Percentiles rank a stretch among this genome's conserved stretches.
Evolutionary conservation across 83 land plant genomes (phyloP).

Genomic region (Thuja plicata): DNA sequence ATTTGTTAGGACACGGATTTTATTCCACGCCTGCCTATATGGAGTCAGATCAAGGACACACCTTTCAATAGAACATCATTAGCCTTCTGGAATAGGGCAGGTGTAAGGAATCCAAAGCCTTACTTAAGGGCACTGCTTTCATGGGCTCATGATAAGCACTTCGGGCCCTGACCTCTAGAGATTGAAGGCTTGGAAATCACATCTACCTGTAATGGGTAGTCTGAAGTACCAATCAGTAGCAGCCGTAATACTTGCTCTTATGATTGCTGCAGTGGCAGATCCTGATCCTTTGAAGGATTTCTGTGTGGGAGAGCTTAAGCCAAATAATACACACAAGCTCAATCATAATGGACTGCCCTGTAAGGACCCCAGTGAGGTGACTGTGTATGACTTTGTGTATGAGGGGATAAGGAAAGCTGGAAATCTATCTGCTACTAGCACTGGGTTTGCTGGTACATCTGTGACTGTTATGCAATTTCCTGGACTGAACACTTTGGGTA

Average conservation of each 20-base stretch:
- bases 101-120: background rate
- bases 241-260: background rate
- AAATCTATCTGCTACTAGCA: slow-evolving; percentile 15
- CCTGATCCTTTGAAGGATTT: slow-evolving; percentile 4
- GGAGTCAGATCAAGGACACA: background rate
- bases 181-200: background rate
- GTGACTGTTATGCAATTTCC: slow-evolving; percentile 22
- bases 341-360: slow-evolving; percentile 30
- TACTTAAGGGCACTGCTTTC: background rate
- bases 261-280: background rate
- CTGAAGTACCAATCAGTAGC: background rate
- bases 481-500: slow-evolving; percentile 47
- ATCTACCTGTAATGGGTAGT: background rate
- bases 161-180: background rate
- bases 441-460: slow-evolving; percentile 13
- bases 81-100: background rate
- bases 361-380: slow-evolving; percentile 15
- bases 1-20: background rate
- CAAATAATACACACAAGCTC: background rate
- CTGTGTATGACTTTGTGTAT: slow-evolving; percentile 26
- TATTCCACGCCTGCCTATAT: background rate
- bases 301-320: background rate
- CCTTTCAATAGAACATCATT: background rate
- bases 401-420: slow-evolving; percentile 21
- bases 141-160: background rate